phyloP scores from a whole-genome alignment of 495 filamentous ascomycete genomes.

The Recurvomyces mirabilis region DNA sequence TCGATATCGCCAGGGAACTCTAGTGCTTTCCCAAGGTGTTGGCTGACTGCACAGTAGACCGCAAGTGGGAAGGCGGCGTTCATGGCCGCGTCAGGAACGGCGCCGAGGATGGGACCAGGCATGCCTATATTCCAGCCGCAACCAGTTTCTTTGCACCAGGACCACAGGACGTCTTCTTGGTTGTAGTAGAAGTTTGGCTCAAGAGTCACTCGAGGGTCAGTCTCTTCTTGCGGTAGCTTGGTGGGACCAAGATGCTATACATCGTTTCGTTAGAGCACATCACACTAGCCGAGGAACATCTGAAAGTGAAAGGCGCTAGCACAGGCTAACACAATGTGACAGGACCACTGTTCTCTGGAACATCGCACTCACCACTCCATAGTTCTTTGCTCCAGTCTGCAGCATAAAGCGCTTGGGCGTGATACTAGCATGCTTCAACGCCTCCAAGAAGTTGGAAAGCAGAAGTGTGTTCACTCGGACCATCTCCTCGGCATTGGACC shows the following conservation, averaged over 20 bases:
- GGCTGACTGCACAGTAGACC: constrained; percentile 38
- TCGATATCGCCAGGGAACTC: constrained; percentile 35
- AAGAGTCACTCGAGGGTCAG: constrained; percentile 29
- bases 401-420: constrained; percentile 40
- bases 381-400: constrained; percentile 30
- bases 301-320: too few species aligned
- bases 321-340: background rate
- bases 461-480: constrained; percentile 33
- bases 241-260: constrained; percentile 42
- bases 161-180: constrained; percentile 38
- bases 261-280: too few species aligned
- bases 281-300: too few species aligned
- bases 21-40: constrained; percentile 29
- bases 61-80: constrained; percentile 40
- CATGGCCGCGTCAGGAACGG: constrained; percentile 40
- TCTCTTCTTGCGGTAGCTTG: constrained; percentile 35
- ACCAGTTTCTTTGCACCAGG: constrained; percentile 27
- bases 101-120: constrained; percentile 40
- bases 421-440: constrained; percentile 32
- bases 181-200: constrained; percentile 44
- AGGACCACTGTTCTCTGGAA: background rate
- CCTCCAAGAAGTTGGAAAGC: constrained; percentile 39
- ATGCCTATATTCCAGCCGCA: constrained; percentile 19
- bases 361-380: constrained; percentile 11
- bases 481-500: constrained; percentile 29